Percentiles rank a stretch among this genome's conserved stretches.
Conservation (phyloP, 495 filamentous ascomycete genomes). For the Terfezia claveryi region DNA sequence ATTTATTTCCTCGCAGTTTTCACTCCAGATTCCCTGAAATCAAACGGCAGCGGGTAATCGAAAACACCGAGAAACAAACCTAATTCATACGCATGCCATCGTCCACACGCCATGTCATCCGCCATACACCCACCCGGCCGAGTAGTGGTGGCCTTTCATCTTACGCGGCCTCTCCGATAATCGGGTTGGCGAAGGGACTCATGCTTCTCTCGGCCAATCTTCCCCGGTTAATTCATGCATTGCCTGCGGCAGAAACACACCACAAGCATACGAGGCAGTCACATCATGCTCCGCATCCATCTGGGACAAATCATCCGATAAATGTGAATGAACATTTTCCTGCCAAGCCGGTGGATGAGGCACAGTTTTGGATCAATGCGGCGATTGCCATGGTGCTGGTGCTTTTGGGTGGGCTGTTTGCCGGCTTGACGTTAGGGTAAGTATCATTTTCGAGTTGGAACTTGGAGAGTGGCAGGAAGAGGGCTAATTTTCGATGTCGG, state of each 20-base stretch:
- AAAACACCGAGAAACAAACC: not conserved
- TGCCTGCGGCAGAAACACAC: conserved; percentile 1
- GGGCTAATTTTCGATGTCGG: not conserved
- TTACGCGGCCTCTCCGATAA: not conserved
- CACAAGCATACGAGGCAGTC: not conserved
- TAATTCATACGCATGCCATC: not conserved
- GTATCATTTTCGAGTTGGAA: conserved; percentile 4
- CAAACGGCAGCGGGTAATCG: not conserved
- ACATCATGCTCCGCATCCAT: not conserved
- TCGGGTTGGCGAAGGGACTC: not conserved
- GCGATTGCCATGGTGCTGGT: conserved; percentile 51
- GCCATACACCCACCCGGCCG: conserved; percentile 1
- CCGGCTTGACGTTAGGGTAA: conserved; percentile 78
- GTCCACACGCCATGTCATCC: not conserved
- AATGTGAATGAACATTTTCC: not conserved
- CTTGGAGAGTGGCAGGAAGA: conserved; percentile 3
- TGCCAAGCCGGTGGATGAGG: not conserved
- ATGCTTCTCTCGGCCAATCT: conserved; percentile 9
- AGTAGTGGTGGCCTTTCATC: not conserved
- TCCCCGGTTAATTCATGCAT: conserved; percentile 9
- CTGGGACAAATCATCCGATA: not conserved
- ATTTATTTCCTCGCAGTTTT: too few species aligned
- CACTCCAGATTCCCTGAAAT: too few species aligned
- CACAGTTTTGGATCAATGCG: conserved; percentile 43
- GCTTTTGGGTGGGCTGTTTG: conserved; percentile 78